phyloP scores from a whole-genome alignment of 768 basidiomycete genomes.

The Termitomyces heimii region DNA sequence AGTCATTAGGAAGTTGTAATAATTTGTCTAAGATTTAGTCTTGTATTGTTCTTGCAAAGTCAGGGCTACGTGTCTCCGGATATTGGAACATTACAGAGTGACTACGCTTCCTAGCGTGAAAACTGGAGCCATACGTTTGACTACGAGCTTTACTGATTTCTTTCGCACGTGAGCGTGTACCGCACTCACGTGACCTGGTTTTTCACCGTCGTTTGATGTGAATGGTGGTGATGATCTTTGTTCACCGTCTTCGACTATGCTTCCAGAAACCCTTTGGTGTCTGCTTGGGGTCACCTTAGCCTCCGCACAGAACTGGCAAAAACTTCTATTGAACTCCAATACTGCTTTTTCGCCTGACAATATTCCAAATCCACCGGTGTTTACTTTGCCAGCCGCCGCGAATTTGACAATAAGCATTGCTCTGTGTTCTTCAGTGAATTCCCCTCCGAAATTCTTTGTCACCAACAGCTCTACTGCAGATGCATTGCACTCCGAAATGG shows the following conservation, averaged over 20 bases:
- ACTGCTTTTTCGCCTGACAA: constrained; percentile 23
- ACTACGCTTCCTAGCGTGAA: too few species aligned
- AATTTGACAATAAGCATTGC: constrained; percentile 44
- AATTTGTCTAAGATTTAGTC: too few species aligned
- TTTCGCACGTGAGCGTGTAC: background rate
- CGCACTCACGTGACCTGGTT: background rate
- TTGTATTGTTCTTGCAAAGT: too few species aligned
- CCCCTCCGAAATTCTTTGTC: constrained; percentile 51
- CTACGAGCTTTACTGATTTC: too few species aligned
- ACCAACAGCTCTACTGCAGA: constrained; percentile 38
- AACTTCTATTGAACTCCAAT: constrained; percentile 31
- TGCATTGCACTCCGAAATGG: constrained; percentile 31
- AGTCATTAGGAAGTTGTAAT: too few species aligned
- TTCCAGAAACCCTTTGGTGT: constrained; percentile 28
- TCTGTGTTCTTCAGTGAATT: constrained; percentile 31
- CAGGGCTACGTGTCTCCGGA: too few species aligned
- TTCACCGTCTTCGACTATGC: constrained; percentile 17
- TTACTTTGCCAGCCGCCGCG: constrained; percentile 33
- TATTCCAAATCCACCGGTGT: constrained; percentile 28
- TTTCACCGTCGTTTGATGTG: background rate
- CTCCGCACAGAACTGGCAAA: constrained; percentile 24
- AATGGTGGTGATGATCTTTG: background rate
- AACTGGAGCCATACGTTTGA: too few species aligned
- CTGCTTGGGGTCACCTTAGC: constrained; percentile 25
- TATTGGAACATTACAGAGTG: too few species aligned